These are phyloP conservation scores for Wickerhamomyces sp. DNA, from an alignment of 1,139 yeast species.

Conservation along the genomic window DNA sequence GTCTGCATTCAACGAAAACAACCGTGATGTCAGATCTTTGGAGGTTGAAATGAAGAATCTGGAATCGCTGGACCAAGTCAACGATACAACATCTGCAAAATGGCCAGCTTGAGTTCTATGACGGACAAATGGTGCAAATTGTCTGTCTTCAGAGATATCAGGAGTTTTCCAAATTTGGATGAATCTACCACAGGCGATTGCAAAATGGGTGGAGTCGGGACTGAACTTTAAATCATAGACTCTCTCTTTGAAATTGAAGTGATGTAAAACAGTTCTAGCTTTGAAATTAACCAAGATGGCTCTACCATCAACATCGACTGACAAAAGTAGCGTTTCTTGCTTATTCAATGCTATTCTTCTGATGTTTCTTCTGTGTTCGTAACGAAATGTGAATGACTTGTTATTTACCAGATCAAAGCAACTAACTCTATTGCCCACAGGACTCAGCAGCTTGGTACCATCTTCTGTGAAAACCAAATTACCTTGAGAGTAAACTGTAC, in stretches of 20 bases:
- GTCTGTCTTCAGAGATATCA: constrained; percentile 62
- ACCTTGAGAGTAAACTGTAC: constrained; percentile 92
- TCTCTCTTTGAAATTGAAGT: constrained; percentile 82
- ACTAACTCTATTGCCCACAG: constrained; percentile 91
- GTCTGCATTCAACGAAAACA: constrained; percentile 71
- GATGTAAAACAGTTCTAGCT: constrained; percentile 85
- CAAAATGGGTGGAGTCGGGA: constrained; percentile 85
- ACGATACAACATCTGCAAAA: constrained; percentile 69
- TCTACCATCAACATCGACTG: constrained; percentile 89
- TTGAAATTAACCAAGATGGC: constrained; percentile 85
- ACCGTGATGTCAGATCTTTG: constrained; percentile 82
- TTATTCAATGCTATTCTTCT: constrained; percentile 74
- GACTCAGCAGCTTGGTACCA: constrained; percentile 78
- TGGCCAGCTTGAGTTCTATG: constrained; percentile 92
- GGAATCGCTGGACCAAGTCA: constrained; percentile 89
- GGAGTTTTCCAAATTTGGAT: constrained; percentile 96
- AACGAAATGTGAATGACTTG: constrained; percentile 82
- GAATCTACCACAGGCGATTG: constrained; percentile 76
- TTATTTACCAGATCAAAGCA: constrained; percentile 83
- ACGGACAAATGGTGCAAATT: constrained; percentile 93
- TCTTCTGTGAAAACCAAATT: constrained; percentile 83
- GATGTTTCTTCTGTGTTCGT: constrained; percentile 88
- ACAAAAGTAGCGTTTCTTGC: constrained; percentile 74
- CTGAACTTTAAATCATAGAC: constrained; percentile 77
- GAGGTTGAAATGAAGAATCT: constrained; percentile 83